Conservation (phyloP, 2,329 filamentous ascomycete species). For the Pseudofabraea citricarpa region DNA sequence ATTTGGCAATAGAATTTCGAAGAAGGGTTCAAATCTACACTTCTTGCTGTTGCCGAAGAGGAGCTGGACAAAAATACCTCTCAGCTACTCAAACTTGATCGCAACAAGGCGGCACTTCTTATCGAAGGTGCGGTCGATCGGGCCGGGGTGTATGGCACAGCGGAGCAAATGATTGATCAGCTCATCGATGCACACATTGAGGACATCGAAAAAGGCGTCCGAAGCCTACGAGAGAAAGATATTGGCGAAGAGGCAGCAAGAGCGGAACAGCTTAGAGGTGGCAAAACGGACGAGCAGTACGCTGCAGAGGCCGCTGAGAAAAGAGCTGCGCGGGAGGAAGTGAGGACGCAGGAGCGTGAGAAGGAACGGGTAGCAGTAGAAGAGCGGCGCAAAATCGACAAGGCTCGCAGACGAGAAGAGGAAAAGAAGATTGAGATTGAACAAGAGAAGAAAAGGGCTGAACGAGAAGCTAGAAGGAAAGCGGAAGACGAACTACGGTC, state of each 20-base stretch:
- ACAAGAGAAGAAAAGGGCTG: slow-evolving; percentile 37
- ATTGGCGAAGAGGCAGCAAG: slow-evolving; percentile 66
- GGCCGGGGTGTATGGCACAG: slow-evolving; percentile 69
- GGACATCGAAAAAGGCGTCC: slow-evolving; percentile 65
- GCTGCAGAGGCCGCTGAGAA: slow-evolving; percentile 59
- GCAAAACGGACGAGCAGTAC: slow-evolving; percentile 72
- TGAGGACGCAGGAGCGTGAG: slow-evolving; percentile 54
- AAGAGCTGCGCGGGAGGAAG: slow-evolving; percentile 54
- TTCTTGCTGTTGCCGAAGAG: slow-evolving; percentile 65
- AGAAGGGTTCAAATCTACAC: slow-evolving; percentile 57
- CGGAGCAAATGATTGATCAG: slow-evolving; percentile 60
- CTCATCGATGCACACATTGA: slow-evolving; percentile 59
- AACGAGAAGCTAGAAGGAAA: slow-evolving; percentile 23
- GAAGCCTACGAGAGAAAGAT: slow-evolving; percentile 61
- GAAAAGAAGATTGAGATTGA: slow-evolving; percentile 40
- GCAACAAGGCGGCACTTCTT: slow-evolving; percentile 67
- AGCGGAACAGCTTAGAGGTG: slow-evolving; percentile 58
- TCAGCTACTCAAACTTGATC: slow-evolving; percentile 67
- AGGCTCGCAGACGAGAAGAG: slow-evolving; percentile 46
- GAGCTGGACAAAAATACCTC: slow-evolving; percentile 73
- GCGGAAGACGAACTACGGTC: slow-evolving; percentile 19
- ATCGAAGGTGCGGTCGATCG: slow-evolving; percentile 76
- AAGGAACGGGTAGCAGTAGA: slow-evolving; percentile 55
- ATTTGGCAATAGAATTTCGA: slow-evolving; percentile 56
- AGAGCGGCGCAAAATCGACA: slow-evolving; percentile 54